A percentile compares a stretch with the other conserved stretches of the same genome.
Conservation (phyloP, 2,329 filamentous ascomycete genomes). For the Nakataea oryzae region DNA sequence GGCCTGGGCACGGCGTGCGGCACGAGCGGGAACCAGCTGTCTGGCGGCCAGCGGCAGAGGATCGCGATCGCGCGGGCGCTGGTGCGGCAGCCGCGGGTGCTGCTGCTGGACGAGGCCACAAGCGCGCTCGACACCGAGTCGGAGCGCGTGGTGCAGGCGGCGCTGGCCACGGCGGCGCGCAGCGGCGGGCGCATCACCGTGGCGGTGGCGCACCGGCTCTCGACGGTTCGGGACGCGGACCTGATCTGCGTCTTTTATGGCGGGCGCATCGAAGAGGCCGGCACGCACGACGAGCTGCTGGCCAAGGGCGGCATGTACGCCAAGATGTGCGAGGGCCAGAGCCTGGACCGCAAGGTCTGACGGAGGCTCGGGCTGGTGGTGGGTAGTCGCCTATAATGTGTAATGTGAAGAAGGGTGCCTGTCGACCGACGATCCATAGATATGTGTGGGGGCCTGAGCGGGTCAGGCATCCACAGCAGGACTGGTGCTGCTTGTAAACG, state of each 20-base stretch:
- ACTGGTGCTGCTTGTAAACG: no score
- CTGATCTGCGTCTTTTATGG: constrained; percentile 46
- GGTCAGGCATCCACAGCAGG: no score
- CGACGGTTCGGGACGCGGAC: constrained; percentile 48
- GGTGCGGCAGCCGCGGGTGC: constrained; percentile 41
- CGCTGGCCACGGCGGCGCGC: constrained; percentile 27
- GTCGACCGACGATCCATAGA: no score
- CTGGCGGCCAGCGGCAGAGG: constrained; percentile 49
- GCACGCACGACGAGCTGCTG: constrained; percentile 41
- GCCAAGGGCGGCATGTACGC: constrained; percentile 20
- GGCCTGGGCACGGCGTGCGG: constrained; percentile 45
- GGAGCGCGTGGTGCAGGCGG: constrained; percentile 38
- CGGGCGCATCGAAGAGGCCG: constrained; percentile 40
- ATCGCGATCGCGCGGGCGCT: constrained; percentile 51
- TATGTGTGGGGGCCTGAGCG: no score
- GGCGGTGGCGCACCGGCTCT: constrained; percentile 27
- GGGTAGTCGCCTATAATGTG: neutral
- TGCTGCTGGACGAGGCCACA: constrained; percentile 53
- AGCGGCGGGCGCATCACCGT: constrained; percentile 25
- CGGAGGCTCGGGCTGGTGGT: neutral
- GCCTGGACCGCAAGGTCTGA: constrained; percentile 2
- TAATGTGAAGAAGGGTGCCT: no score
- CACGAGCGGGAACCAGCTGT: constrained; percentile 45
- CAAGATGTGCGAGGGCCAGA: constrained; percentile 4
- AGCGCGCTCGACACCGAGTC: constrained; percentile 36